These are phyloP conservation scores for Blastobotrys petasosporus DNA, from an alignment of 1,139 yeast genomes.

Conservation along the genomic window DNA sequence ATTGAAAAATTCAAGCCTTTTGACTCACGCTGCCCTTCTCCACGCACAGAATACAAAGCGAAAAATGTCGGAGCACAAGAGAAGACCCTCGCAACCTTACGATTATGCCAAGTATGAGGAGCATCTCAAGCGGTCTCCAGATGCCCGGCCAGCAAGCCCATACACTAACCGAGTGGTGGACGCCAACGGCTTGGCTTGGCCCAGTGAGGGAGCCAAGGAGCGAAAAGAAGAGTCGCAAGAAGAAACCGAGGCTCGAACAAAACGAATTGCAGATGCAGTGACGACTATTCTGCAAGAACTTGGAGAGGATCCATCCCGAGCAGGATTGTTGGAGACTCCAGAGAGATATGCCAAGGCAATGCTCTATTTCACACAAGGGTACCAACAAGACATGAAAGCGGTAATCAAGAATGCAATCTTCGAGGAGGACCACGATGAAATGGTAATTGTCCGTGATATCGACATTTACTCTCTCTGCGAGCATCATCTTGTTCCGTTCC, in stretches of 20 bases:
- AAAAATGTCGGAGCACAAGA: no score
- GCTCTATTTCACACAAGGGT: slow-evolving; percentile 93
- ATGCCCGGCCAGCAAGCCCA: slow-evolving; percentile 77
- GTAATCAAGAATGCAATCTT: slow-evolving; percentile 93
- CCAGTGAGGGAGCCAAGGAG: slow-evolving; percentile 76
- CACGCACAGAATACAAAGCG: no score
- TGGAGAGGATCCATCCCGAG: slow-evolving; percentile 87
- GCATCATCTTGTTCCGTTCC: slow-evolving; percentile 95
- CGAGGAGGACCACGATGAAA: slow-evolving; percentile 97
- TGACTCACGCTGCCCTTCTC: no score
- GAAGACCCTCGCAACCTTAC: slow-evolving; percentile 15
- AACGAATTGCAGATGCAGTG: slow-evolving; percentile 79
- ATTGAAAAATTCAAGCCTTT: no score
- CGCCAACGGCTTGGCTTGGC: slow-evolving; percentile 91
- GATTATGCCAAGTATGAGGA: slow-evolving; percentile 32
- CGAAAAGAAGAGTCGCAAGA: slow-evolving; percentile 63
- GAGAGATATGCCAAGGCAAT: slow-evolving; percentile 94
- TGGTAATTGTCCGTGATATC: slow-evolving; percentile 95
- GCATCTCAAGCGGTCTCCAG: slow-evolving; percentile 45
- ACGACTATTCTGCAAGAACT: slow-evolving; percentile 73
- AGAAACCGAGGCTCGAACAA: slow-evolving; percentile 56
- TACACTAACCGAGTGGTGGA: slow-evolving; percentile 85
- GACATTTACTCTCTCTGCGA: slow-evolving; percentile 91
- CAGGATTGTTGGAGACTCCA: slow-evolving; percentile 91
- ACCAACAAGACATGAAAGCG: slow-evolving; percentile 74